Evolutionary conservation across 2,329 filamentous ascomycete species (phyloP), one percentile per base, ranked within the genome.

Genomic region (Pseudocercospora pini-densiflorae): DNA sequence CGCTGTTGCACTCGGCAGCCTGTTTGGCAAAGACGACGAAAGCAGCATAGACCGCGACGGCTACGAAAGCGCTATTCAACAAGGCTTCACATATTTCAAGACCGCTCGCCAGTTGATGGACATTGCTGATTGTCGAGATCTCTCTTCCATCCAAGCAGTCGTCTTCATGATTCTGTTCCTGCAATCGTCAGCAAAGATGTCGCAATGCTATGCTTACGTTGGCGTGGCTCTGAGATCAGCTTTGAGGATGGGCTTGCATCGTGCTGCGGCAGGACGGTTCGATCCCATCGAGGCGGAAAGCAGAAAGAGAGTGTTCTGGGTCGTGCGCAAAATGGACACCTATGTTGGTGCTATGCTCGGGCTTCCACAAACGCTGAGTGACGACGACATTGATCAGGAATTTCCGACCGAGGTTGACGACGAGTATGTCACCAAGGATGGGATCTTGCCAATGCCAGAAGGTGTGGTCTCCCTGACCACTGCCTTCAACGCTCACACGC

Each of bases 331-430:
- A 67, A 81, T 85, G 80, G 83, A 85, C 66, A 81, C 81, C n/a
- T 85, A 84, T 65, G 82, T 85, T 21, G 82, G 83, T 12, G 83
- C 82, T 7, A 81, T 84, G 78, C 77, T 85, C 12, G 83, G 83
- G 7, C 72, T 85, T 45, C 83, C 83, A 7, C 79, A 81, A 45
- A 84, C 82, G 9, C 67, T 85, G 24, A 81, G 80, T 61, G 82
- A 83, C 45, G 82, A 84, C 19, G 83, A 85, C 74, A 88, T 97
- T 47, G 89, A 94, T 72, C 89, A 92, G 55, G 95, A 98, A 76
- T 97, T 93, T 77, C 95, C 95, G 0, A 89, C 89, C 31, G 93
- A 97, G 79, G 91, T 92, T 19, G 95, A 98, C 65, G 83, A 85
- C 63, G 82, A 84, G 63, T 84, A 81, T 71, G 82, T 85, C 61